Conservation (phyloP, 805 yeast genomes). For the Barnettozyma populi region DNA sequence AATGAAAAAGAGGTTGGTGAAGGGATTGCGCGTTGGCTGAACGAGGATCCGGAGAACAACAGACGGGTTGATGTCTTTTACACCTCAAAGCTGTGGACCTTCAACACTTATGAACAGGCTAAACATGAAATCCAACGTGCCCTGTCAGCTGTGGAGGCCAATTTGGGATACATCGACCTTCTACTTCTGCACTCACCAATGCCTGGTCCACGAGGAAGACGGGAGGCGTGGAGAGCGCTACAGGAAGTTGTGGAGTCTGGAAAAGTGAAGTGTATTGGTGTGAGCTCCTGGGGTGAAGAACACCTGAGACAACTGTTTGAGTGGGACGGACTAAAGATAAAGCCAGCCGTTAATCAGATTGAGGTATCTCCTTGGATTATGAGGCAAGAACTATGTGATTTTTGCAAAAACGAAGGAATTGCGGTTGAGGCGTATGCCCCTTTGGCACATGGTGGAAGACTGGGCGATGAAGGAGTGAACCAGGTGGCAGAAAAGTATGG, state of each 20-base stretch:
- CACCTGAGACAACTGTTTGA: constrained; percentile 61
- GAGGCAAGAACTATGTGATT: constrained; percentile 37
- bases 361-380: constrained; percentile 48
- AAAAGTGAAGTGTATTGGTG: constrained; percentile 64
- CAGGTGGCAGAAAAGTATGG: constrained; percentile 37
- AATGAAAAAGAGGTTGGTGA: constrained; percentile 59
- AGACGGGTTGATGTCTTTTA: constrained; percentile 51
- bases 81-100: constrained; percentile 73
- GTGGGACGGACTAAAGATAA: constrained; percentile 49
- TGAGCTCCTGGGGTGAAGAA: constrained; percentile 61
- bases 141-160: constrained; percentile 41
- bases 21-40: constrained; percentile 50
- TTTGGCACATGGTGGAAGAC: constrained; percentile 47
- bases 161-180: constrained; percentile 65
- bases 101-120: constrained; percentile 40
- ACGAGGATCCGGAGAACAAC: constrained; percentile 36
- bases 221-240: constrained; percentile 68
- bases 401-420: constrained; percentile 40
- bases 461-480: constrained; percentile 39
- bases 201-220: constrained; percentile 44
- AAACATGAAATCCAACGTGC: constrained; percentile 53
- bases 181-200: constrained; percentile 64
- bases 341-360: constrained; percentile 75
- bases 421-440: constrained; percentile 60
- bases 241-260: constrained; percentile 67